These are phyloP conservation scores for Funneliformis mosseae DNA, from an alignment of 192 early-diverging fungal genomes.

Conservation along the genomic window DNA sequence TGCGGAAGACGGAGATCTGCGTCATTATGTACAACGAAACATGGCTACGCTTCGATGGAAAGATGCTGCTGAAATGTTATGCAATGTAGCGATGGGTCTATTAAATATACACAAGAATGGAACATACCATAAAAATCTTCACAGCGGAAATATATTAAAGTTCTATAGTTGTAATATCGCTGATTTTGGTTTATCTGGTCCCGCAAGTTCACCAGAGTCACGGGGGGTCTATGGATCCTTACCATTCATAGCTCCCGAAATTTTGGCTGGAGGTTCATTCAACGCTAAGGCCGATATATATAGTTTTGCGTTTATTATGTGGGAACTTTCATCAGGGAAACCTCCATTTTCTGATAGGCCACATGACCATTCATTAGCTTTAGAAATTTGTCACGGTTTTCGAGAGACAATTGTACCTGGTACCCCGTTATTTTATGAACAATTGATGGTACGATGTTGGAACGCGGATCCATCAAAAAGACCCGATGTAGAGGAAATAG, in stretches of 20 bases:
- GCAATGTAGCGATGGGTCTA: slow-evolving; percentile 28
- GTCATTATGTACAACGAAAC: slow-evolving; percentile 14
- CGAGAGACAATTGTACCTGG: slow-evolving; percentile 45
- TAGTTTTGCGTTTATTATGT: slow-evolving; percentile 50
- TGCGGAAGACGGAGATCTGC: slow-evolving; percentile 24
- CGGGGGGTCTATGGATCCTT: slow-evolving; percentile 25
- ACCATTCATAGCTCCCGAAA: slow-evolving; percentile 29
- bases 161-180: slow-evolving; percentile 22
- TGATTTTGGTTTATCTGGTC: slow-evolving; percentile 27
- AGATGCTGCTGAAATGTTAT: slow-evolving; percentile 23
- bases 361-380: slow-evolving; percentile 37
- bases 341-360: slow-evolving; percentile 45
- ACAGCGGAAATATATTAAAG: slow-evolving; percentile 26
- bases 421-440: slow-evolving; percentile 41
- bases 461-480: slow-evolving; percentile 38
- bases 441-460: slow-evolving; percentile 47
- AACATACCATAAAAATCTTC: slow-evolving; percentile 24
- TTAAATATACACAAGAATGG: slow-evolving; percentile 21
- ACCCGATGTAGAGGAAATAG: slow-evolving; percentile 44
- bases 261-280: slow-evolving; percentile 13
- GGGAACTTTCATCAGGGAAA: slow-evolving; percentile 48
- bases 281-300: slow-evolving; percentile 40
- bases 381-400: slow-evolving; percentile 40
- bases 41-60: slow-evolving; percentile 15
- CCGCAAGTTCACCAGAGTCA: not conserved